These are phyloP conservation scores for Neltuma alba DNA, from an alignment of 306 rosid genomes.

Conservation along the genomic window DNA sequence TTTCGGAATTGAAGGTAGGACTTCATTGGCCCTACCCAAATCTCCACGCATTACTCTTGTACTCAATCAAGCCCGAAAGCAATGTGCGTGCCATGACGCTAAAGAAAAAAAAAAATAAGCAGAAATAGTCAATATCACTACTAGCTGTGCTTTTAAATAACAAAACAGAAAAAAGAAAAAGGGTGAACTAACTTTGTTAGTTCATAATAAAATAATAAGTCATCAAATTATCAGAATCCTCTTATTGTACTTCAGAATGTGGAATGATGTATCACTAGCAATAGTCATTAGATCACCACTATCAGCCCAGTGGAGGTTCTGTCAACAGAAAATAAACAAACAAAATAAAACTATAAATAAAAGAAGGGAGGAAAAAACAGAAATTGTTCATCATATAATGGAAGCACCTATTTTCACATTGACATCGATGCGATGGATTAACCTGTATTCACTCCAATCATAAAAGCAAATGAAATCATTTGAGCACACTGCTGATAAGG, in stretches of 20 bases:
- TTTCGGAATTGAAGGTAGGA: too few relatives aligned
- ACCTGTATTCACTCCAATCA: conserved; percentile 97
- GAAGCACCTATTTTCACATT: conserved; percentile 79
- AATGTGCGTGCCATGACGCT: too few relatives aligned
- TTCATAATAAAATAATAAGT: conserved; percentile 22
- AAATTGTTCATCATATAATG: conserved; percentile 29
- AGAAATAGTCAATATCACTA: too few relatives aligned
- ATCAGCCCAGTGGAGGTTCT: conserved; percentile 99
- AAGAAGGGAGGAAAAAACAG: conserved; percentile 1
- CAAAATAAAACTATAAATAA: conserved; percentile 16
- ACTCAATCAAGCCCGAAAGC: too few relatives aligned
- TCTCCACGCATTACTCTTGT: too few relatives aligned
- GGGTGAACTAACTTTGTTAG: too few relatives aligned
- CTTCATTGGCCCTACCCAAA: too few relatives aligned
- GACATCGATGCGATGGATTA: conserved; percentile 93
- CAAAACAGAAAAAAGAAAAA: too few relatives aligned
- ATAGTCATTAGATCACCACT: conserved; percentile 94
- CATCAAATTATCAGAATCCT: conserved; percentile 41
- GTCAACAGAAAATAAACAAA: conserved; percentile 33
- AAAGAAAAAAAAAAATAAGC: too few relatives aligned
- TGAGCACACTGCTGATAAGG: conserved; percentile 91
- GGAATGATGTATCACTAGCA: conserved; percentile 90
- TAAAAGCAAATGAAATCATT: conserved; percentile 97
- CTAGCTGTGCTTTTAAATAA: too few relatives aligned
- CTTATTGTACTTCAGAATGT: conserved; percentile 94